Evolutionary conservation across 306 rosid genomes (phyloP).

Genomic region (Astragalus membranaceus): DNA sequence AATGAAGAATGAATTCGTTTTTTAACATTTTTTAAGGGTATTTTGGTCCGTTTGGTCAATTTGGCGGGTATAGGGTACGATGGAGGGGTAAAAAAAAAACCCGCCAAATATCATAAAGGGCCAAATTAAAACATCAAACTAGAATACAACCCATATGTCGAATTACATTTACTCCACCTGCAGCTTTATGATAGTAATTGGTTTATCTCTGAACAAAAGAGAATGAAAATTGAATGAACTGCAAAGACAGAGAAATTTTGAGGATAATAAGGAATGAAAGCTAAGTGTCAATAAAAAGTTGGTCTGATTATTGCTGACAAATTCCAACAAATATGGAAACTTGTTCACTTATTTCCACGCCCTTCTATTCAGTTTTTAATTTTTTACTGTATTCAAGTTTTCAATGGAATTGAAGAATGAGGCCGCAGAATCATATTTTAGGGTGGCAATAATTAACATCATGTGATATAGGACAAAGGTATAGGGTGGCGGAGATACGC

Average conservation of each 20-base stretch:
- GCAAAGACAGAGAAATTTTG: not conserved
- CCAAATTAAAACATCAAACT: not conserved
- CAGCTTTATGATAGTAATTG: not conserved
- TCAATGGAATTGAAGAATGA: not conserved
- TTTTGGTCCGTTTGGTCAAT: too few species aligned
- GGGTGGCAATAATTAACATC: not conserved
- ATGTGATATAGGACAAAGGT: not conserved
- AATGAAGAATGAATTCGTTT: too few species aligned
- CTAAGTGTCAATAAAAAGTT: not conserved
- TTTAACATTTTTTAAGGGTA: too few species aligned
- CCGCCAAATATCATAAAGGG: too few species aligned
- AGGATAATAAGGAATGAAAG: conserved; percentile 13
- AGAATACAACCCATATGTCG: not conserved
- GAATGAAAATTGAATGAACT: conserved; percentile 13
- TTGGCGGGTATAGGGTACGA: too few species aligned
- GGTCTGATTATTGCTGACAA: not conserved
- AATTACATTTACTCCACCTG: not conserved
- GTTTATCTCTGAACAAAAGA: not conserved
- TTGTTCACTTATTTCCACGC: not conserved
- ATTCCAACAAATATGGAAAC: conserved; percentile 22
- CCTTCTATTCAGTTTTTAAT: not conserved
- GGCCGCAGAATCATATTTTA: not conserved
- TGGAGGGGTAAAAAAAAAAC: too few species aligned
- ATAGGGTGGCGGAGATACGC: conserved; percentile 29
- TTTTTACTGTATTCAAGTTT: not conserved